Evolutionary conservation across 768 basidiomycete genomes (phyloP).

Genomic region (Auricularia auricula-judae): DNA sequence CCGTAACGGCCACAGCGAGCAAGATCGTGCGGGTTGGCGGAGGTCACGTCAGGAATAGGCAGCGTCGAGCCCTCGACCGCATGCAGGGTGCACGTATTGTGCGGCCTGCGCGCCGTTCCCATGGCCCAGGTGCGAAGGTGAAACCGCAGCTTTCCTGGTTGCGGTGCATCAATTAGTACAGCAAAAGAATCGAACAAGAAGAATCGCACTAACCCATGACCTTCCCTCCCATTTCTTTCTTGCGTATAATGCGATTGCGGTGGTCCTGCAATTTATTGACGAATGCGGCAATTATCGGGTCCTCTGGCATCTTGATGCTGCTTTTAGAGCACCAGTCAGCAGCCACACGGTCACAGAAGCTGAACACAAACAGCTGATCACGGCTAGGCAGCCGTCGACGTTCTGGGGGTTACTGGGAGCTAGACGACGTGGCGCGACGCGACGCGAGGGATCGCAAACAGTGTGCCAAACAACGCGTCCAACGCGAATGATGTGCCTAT

Average conservation of each 20-base stretch:
- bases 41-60: not conserved
- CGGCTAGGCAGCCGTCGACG: no score
- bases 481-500: no score
- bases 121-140: not conserved
- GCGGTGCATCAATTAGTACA: not conserved
- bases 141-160: not conserved
- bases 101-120: not conserved
- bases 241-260: not conserved
- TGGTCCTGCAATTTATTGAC: not conserved
- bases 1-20: not conserved
- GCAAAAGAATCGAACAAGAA: not conserved
- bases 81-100: not conserved
- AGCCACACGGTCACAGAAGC: no score
- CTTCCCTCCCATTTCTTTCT: not conserved
- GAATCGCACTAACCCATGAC: not conserved
- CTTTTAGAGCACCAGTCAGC: no score
- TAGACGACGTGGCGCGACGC: no score
- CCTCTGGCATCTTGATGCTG: not conserved
- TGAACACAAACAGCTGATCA: no score
- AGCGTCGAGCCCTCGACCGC: not conserved
- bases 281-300: not conserved
- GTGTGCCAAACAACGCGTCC: no score
- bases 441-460: no score
- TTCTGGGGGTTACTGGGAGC: no score
- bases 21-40: not conserved